phyloP scores from a whole-genome alignment of 805 yeast genomes.

The Saturnispora ahearnii region DNA sequence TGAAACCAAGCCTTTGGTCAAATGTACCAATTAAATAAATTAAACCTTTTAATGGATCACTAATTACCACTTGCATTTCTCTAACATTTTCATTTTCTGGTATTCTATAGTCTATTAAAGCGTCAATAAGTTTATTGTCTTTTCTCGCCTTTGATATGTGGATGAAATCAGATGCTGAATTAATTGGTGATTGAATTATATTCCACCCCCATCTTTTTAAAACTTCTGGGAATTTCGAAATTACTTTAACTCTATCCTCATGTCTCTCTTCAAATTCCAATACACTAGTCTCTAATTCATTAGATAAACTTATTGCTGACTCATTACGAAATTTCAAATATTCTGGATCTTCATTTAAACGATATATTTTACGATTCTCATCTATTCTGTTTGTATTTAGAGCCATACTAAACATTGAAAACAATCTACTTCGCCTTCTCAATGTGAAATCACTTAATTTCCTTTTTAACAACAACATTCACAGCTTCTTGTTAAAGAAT shows the following conservation, averaged over 20 bases:
- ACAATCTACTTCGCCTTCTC: neutral
- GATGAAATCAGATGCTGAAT: constrained; percentile 1
- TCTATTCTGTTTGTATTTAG: neutral
- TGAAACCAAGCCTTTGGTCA: constrained; percentile 5
- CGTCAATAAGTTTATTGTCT: constrained; percentile 1
- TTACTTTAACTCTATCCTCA: neutral
- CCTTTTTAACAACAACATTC: neutral
- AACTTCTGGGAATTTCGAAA: constrained; percentile 1
- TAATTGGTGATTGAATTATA: constrained; percentile 8
- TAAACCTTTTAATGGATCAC: neutral
- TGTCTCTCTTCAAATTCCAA: neutral
- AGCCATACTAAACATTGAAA: neutral
- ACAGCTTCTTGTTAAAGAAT: neutral
- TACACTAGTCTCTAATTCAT: constrained; percentile 1
- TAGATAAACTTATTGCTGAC: neutral
- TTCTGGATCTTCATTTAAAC: neutral
- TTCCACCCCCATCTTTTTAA: constrained; percentile 7
- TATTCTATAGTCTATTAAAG: constrained; percentile 8
- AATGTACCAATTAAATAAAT: constrained; percentile 10
- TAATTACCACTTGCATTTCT: constrained; percentile 10
- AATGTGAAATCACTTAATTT: neutral
- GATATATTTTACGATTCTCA: neutral
- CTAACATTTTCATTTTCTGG: neutral
- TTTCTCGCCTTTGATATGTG: constrained; percentile 4
- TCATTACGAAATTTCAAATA: constrained; percentile 1